These are phyloP conservation scores for Celoporthe dispersa DNA, from an alignment of 2,329 filamentous ascomycete species.

Conservation along the genomic window DNA sequence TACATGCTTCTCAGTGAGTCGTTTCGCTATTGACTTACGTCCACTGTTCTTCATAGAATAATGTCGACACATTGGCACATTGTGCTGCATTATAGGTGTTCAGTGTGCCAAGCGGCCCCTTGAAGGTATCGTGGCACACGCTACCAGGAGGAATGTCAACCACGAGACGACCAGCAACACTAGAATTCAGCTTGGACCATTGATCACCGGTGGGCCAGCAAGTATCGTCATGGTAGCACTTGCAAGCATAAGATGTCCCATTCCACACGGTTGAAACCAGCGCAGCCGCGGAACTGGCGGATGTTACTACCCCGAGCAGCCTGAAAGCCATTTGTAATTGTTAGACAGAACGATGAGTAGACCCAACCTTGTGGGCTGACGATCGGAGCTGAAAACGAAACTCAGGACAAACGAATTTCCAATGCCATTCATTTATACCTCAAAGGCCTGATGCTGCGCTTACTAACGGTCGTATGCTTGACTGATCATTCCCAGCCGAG, in stretches of 20 bases:
- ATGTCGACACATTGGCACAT: slow-evolving; percentile 36
- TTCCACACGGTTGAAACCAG: slow-evolving; percentile 32
- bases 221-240: slow-evolving; percentile 39
- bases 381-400: neutral
- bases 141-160: slow-evolving; percentile 39
- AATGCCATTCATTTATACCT: neutral
- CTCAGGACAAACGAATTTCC: neutral
- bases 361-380: neutral
- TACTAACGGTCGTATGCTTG: neutral
- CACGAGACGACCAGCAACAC: slow-evolving; percentile 42
- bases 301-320: neutral
- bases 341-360: neutral
- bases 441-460: neutral
- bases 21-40: neutral
- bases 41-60: neutral
- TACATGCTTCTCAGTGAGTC: neutral
- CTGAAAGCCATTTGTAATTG: neutral
- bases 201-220: slow-evolving; percentile 38
- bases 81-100: slow-evolving; percentile 43
- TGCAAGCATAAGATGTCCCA: slow-evolving; percentile 38
- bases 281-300: neutral
- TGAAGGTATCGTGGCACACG: slow-evolving; percentile 43
- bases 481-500: neutral
- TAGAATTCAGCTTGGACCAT: slow-evolving; percentile 41
- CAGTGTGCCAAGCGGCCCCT: slow-evolving; percentile 43